Evolutionary conservation across 192 early-diverging fungal species (phyloP).

Genomic region (Coemansia sp.): DNA sequence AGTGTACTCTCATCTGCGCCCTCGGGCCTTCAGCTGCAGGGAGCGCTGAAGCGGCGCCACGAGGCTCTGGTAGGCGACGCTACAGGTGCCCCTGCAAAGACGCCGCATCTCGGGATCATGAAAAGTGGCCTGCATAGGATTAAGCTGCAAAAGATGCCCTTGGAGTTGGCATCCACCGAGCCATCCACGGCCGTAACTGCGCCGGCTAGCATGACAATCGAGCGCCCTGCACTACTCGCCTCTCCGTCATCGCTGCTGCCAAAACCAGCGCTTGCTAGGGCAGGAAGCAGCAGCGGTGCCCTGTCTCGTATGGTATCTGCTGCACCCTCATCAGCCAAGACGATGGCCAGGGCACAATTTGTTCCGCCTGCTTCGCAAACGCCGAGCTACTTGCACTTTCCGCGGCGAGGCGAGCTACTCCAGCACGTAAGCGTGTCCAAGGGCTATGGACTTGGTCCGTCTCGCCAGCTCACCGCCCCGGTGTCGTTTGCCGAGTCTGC

Average conservation of each 20-base stretch:
- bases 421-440: slow-evolving; percentile 50
- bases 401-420: slow-evolving; percentile 47
- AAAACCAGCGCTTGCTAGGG: slow-evolving; percentile 1
- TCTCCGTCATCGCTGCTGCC: no score
- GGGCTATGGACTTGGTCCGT: slow-evolving; percentile 43
- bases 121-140: not conserved
- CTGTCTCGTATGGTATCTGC: not conserved
- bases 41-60: slow-evolving; percentile 33
- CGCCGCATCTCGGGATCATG: not conserved
- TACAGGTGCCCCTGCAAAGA: not conserved
- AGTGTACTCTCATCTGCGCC: not conserved
- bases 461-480: slow-evolving; percentile 32
- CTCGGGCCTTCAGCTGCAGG: slow-evolving; percentile 19
- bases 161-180: slow-evolving; percentile 7
- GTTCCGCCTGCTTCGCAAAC: slow-evolving; percentile 24
- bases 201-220: no score
- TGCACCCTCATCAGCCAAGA: not conserved
- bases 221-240: no score
- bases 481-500: slow-evolving; percentile 23
- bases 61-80: no score
- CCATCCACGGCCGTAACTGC: not conserved
- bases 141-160: slow-evolving; percentile 14
- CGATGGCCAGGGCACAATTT: slow-evolving; percentile 8
- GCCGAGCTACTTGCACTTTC: slow-evolving; percentile 42
- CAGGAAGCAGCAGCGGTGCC: not conserved